phyloP scores from a whole-genome alignment of 2,329 filamentous ascomycete genomes.

The Zymoseptoria passerinii region DNA sequence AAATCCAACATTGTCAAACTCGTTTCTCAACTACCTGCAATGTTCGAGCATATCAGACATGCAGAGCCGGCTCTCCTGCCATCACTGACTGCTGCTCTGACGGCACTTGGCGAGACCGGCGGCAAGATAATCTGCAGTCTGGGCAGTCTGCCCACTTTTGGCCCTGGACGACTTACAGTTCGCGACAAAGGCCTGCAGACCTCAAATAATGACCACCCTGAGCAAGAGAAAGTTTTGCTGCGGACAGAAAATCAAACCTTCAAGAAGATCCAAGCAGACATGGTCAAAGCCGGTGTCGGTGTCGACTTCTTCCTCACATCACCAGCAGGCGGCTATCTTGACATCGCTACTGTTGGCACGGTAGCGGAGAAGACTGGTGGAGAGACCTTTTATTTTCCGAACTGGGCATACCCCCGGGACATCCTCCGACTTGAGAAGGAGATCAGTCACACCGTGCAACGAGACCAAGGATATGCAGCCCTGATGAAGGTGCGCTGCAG shows the following conservation, averaged over 20 bases:
- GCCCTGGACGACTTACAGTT: slow-evolving; percentile 74
- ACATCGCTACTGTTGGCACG: slow-evolving; percentile 86
- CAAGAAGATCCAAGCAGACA: slow-evolving; percentile 76
- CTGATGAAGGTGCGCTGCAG: slow-evolving; percentile 98
- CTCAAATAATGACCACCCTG: slow-evolving; percentile 68
- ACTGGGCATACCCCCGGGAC: slow-evolving; percentile 84
- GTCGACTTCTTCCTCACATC: slow-evolving; percentile 92
- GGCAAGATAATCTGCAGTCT: slow-evolving; percentile 88
- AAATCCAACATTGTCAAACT: slow-evolving; percentile 81
- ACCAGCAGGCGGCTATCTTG: slow-evolving; percentile 81
- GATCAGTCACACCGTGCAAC: slow-evolving; percentile 73
- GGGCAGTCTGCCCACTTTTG: slow-evolving; percentile 82
- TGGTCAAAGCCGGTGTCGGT: slow-evolving; percentile 79
- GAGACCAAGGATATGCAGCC: slow-evolving; percentile 90
- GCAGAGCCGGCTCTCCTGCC: slow-evolving; percentile 84
- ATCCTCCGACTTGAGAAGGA: slow-evolving; percentile 75
- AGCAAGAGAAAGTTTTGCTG: slow-evolving; percentile 86
- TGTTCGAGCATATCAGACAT: slow-evolving; percentile 83
- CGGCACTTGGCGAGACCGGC: slow-evolving; percentile 77
- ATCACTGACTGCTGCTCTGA: slow-evolving; percentile 71
- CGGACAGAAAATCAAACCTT: slow-evolving; percentile 82
- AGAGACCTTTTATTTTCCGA: slow-evolving; percentile 93
- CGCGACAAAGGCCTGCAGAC: slow-evolving; percentile 82
- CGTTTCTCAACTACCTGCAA: slow-evolving; percentile 69
- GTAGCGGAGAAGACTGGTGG: slow-evolving; percentile 84